phyloP scores from a whole-genome alignment of 2,329 filamentous ascomycete genomes.

The Sclerotinia subarctica region DNA sequence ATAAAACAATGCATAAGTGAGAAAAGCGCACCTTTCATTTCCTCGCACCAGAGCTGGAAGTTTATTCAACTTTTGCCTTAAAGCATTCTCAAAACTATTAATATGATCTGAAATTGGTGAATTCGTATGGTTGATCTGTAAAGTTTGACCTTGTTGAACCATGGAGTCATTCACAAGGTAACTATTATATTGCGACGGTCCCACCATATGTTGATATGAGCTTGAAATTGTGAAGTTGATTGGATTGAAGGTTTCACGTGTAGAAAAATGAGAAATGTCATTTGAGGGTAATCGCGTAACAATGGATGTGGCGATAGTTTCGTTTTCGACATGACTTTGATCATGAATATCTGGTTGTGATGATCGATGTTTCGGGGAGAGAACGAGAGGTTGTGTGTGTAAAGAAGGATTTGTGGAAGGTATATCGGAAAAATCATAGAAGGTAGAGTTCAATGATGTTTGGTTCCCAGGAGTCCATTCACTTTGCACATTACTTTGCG shows the following conservation, averaged over 20 bases:
- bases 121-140: constrained; percentile 7
- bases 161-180: constrained; percentile 7
- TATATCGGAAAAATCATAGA: constrained; percentile 7
- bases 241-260: background rate
- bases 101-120: constrained; percentile 16
- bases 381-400: background rate
- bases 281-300: constrained; percentile 4
- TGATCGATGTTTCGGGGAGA: background rate
- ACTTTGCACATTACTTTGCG: background rate
- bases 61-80: constrained; percentile 9
- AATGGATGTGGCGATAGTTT: background rate
- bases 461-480: constrained; percentile 8
- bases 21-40: constrained; percentile 15
- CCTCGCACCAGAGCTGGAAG: background rate
- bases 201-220: constrained; percentile 15
- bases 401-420: background rate
- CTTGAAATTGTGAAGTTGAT: background rate
- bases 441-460: background rate
- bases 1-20: background rate
- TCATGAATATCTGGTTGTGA: background rate
- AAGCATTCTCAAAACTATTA: constrained; percentile 1
- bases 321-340: background rate
- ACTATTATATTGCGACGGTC: constrained; percentile 8
- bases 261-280: background rate
- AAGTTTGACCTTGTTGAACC: background rate